Base-by-base conservation (phyloP, 179 eudicot species). In the Silene coronaria region DNA sequence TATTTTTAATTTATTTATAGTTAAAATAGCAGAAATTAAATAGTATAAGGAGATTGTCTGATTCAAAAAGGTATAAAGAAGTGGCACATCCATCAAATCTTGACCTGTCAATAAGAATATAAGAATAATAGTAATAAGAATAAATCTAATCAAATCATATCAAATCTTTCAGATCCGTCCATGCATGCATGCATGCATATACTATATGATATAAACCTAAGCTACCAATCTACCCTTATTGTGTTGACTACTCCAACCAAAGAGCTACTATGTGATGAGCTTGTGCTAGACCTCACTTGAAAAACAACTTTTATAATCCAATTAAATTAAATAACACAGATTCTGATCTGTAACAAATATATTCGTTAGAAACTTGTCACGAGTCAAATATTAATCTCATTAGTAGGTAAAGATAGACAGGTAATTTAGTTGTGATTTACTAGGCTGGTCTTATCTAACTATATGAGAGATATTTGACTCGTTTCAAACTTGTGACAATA, bases 81-180 rank as follows among this genome's bases (percentile, higher is more conserved):
- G 71, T 67, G 83, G 74, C 83, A 76, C 74, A 76, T 80, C 77
- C 51, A 80, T 76, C 75, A 73, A 59, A 67, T 77, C 70, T 76
- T 77, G 80, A 72, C 78, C 65, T 73, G 71, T 80, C 80, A 77
- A 34, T 65, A 69, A n/a, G 28, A 61, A 61, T 22, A 16, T 13
- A 32, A 66, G 70, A 36, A 67, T 21, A 67, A 46, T 6, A 22
- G 16, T 16, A 27, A 42, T 26, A 17, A 62, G 26, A 76, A 22
- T 72, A 77, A 67, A 81, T 77, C 71, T 36, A 62, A 70, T 80
- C 79, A 63, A 65, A 80, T 80, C 82, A 80, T 58, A 80, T 80
- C 79, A 80, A 65, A 73, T 76, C 77, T 65, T 57, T 71, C 65
- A 70, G 71, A 66, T 71, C 73, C 22, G 21, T 10, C 71, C 71